Evolutionary conservation across 2,329 filamentous ascomycete genomes (phyloP).

Genomic region (Xylariaceae sp.): DNA sequence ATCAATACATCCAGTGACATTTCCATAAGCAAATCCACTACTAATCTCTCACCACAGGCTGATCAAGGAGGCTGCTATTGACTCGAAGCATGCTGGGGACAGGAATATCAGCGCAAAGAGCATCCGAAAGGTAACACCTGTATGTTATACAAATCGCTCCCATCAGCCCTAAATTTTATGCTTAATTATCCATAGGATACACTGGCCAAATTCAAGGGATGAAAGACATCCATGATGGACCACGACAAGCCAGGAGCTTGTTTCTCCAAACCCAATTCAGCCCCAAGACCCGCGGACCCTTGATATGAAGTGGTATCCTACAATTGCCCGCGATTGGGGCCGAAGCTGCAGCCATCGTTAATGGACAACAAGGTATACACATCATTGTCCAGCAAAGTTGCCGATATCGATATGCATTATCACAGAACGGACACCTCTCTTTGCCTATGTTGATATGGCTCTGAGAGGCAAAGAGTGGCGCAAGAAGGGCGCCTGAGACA

Average conservation of each 20-base stretch:
- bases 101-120: conserved; percentile 68
- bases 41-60: conserved; percentile 51
- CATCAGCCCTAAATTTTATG: too few species aligned
- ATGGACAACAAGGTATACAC: too few species aligned
- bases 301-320: too few species aligned
- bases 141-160: conserved; percentile 45
- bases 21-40: too few species aligned
- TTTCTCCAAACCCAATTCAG: background rate
- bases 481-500: too few species aligned
- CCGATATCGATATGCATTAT: too few species aligned
- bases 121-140: conserved; percentile 71
- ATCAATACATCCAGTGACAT: background rate
- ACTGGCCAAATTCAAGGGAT: conserved; percentile 64
- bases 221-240: conserved; percentile 25
- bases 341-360: too few species aligned
- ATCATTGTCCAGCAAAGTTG: too few species aligned
- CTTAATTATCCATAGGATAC: conserved; percentile 55
- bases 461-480: too few species aligned
- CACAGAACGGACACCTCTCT: too few species aligned
- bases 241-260: background rate
- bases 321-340: too few species aligned
- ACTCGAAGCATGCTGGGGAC: conserved; percentile 68
- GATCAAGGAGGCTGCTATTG: conserved; percentile 73
- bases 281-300: background rate
- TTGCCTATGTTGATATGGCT: too few species aligned